Evolutionary conservation across 148 eudicot species (phyloP), one percentile per base, ranked within the genome.

Genomic region (Amaranthus hypochondriacus): DNA sequence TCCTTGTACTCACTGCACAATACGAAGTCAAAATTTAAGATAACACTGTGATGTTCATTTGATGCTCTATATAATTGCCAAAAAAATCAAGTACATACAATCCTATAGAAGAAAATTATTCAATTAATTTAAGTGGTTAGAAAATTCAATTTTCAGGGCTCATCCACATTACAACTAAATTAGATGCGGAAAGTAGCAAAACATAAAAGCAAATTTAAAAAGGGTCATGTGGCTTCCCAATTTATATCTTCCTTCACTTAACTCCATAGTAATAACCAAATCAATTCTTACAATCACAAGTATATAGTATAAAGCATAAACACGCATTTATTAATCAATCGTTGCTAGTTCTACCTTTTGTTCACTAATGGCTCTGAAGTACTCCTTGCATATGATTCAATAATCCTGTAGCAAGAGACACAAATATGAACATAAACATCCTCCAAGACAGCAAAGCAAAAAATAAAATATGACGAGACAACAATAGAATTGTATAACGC

Each of bases 1-100:
- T 88, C 96, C 71, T 88, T 91, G 82, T 83, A 90, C 67, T 88
- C 92, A 70, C 96, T 90, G 78, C 75, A 77, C 7, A 60, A 70
- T 55, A 54, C 75, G 56, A 76, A 47, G 49, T 48, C 11, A 65
- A 64, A 47, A 65, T 15, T 18, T 13, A 53, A 54, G 3, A 50
- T 42, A 61, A 13, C 8, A 49, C n/a, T 71, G 18, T 10, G 71
- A 47, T 3, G 66, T 28, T 53, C 2, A 48, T 72, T 46, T 12
- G 28, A 56, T 56, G 65, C 72, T 51, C 48, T 53, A 48, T 49
- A 18, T 5, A 46, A 14, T 7, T 47, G 5, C 46, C 39, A 28
- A 28, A 28, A 28, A 28, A 28, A 28, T 28, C 39, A 28, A 28
- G 39, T 28, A 28, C 39, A 28, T 28, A 28, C 39, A 28, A 28